Percentiles rank a stretch among this genome's conserved stretches.
These are phyloP conservation scores for Austroboletus eburneus DNA, from an alignment of 768 basidiomycete genomes.

Conservation along the genomic window DNA sequence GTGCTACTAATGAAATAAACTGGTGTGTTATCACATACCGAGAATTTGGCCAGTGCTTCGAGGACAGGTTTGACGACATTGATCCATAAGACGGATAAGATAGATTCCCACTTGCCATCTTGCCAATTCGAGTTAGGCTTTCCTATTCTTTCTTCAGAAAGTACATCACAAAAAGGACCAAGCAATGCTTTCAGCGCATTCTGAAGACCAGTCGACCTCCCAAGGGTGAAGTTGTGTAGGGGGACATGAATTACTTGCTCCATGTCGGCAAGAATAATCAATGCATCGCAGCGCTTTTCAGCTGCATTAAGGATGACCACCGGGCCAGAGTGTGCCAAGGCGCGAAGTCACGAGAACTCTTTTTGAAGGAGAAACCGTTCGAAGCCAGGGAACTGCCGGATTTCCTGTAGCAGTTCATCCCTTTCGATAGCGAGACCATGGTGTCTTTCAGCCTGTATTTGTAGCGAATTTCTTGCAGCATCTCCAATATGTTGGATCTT, in stretches of 20 bases:
- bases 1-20: no score
- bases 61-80: slow-evolving; percentile 3
- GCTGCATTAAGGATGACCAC: neutral
- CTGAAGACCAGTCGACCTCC: neutral
- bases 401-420: neutral
- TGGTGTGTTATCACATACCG: neutral
- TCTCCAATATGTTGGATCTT: neutral
- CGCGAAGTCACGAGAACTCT: neutral
- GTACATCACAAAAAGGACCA: no score
- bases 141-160: no score
- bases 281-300: neutral
- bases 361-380: neutral
- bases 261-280: neutral
- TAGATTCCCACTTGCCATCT: neutral
- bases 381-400: neutral
- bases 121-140: neutral
- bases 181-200: neutral
- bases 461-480: neutral
- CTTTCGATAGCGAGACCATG: neutral
- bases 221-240: neutral
- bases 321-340: neutral
- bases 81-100: neutral
- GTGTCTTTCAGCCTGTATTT: neutral
- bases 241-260: neutral
- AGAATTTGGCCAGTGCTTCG: neutral